phyloP scores from a whole-genome alignment of 768 basidiomycete genomes.

The Russula dissimulans region DNA sequence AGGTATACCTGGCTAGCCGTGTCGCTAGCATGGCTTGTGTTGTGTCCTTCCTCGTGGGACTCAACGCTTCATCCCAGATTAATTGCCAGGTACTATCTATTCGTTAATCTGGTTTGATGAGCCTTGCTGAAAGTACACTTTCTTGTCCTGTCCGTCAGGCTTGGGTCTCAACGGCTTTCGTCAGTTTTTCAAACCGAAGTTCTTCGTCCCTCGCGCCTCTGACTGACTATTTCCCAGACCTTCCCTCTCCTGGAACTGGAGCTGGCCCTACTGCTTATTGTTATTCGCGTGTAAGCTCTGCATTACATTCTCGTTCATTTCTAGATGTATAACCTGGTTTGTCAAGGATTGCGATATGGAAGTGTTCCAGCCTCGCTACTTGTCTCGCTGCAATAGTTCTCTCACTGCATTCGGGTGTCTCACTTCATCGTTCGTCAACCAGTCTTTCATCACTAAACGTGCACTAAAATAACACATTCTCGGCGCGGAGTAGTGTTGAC shows the following conservation, averaged over 20 bases:
- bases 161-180: constrained; percentile 4
- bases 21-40: constrained; percentile 7
- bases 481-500: not conserved
- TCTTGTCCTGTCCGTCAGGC: not conserved
- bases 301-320: not conserved
- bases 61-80: not conserved
- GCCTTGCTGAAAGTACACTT: not conserved
- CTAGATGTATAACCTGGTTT: not conserved
- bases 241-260: constrained; percentile 10
- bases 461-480: not conserved
- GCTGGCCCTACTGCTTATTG: constrained; percentile 2
- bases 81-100: constrained; percentile 4
- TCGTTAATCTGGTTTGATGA: not conserved
- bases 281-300: constrained; percentile 4
- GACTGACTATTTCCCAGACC: not conserved
- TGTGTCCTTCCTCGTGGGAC: constrained; percentile 1
- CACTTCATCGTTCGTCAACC: not conserved
- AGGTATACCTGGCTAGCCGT: constrained; percentile 6
- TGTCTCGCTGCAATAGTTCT: not conserved
- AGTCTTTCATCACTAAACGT: not conserved
- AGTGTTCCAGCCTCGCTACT: not conserved
- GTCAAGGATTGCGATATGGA: constrained; percentile 5
- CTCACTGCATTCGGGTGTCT: not conserved
- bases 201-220: not conserved
- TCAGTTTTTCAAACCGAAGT: not conserved